Evolutionary conservation across 2,329 filamentous ascomycete genomes (phyloP), one percentile per base, ranked within the genome.

Genomic region (Helotiales sp.): DNA sequence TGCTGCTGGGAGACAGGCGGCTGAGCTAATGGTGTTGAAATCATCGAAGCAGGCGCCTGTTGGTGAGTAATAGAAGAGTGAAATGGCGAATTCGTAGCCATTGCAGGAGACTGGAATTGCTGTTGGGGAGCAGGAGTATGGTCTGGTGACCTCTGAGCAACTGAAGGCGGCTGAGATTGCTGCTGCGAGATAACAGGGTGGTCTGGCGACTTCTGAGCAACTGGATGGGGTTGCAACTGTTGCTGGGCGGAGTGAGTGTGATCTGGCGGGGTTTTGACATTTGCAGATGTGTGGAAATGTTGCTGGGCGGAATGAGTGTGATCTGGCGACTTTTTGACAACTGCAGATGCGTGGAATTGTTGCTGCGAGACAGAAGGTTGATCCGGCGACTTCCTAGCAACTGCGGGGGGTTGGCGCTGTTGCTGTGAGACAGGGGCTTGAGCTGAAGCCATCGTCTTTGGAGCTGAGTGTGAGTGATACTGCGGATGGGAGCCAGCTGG

Each of bases 1-100:
- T 64, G 64, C 20, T 67, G 64, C 43, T 64, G 54, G 40, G 59
- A 37, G 13, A 65, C 26, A 32, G 43, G 54, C 20, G 43, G 55
- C 17, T 22, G 57, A 45, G 17, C 40, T 45, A n/a, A n/a, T 20
- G 32, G 7, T 17, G 30, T 20, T 11, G 54, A 6, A 57, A 15
- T 20, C 32, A 37, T 3, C 3, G 47, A n/a, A 57, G 54, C 20
- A 37, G 54, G 54, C 17, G 32, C 10, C n/a, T 45, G 40, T 45
- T 10, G 17, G n/a, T 45, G 40, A 15, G 37, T 5, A 45, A n/a
- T 11, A 45, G 20, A 1, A 45, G 17, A 17, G 20, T 45, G 17
- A 20, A 7, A 5, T 45, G 40, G 17, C 20, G 40, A 20, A 20
- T 20, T 45, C 20, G 5, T 20, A 45, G 40, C 17, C 17, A n/a